Base-by-base conservation (phyloP, 2,329 filamentous ascomycete species). In the Claviceps sp. region DNA sequence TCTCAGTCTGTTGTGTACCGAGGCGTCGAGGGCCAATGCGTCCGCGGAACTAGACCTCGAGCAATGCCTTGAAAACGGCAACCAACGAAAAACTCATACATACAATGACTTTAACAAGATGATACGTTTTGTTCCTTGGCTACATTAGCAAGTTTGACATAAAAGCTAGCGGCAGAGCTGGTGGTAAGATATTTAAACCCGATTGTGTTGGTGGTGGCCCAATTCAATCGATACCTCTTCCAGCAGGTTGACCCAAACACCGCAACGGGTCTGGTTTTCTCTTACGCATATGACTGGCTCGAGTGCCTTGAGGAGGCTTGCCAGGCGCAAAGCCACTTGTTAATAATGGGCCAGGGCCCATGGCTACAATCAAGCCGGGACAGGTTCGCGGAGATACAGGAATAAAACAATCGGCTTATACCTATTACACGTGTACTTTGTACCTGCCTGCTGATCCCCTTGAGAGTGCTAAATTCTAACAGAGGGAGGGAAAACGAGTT, bases 241-340 rank as follows among this genome's bases (percentile, higher is more conserved):
- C 8, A 36, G 48, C 41, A 45, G 41, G 41, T 50, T 43, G 48
- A 49, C 38, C 48, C 48, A 46, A 46, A 46, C 11, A 30, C 24
- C 8, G 24, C 9, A 18, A 20, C 6, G 5, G 24, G 16, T 24
- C 16, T 41, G 38, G 14, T 16, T 41, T 13, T 41, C 14, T 41
- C n/a, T 20, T 20, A 16, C 20, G 14, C 9, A 47, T 30, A 48
- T 40, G 47, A 22, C 20, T 30, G 47, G 36, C 13, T 22, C 22
- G 22, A 22, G 6, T 47, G 46, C 34, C 16, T 34, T 47, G 18
- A 37, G 18, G 24, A 47, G 34, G 46, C 46, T 47, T 22, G n/a
- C 46, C 20, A 46, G 30, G 30, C 34, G 18, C 9, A 22, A 38
- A 24, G 36, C 34, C 47, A 48, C 7, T 30, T 9, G 26, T 8